Base-by-base conservation (phyloP, 805 yeast species). In the Sungouiozyma ichnusensis region DNA sequence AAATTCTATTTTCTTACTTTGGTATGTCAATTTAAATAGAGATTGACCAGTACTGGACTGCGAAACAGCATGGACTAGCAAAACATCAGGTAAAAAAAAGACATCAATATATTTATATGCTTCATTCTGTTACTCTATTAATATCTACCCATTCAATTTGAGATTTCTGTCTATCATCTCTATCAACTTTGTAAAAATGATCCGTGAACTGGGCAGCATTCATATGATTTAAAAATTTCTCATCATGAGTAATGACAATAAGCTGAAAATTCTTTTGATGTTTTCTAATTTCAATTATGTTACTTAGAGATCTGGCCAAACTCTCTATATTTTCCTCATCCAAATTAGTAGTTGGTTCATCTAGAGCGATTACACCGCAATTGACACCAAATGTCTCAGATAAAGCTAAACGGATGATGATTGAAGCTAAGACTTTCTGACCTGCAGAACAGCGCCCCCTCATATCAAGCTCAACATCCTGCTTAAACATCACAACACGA, bases 381-480 rank as follows among this genome's bases (percentile, higher is more conserved):
- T 84, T 85, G 1, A 79, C 72, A 6, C 98, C 97, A 67, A 92
- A 90, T 54, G 97, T 85, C 62, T 92, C 97, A 1, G 97, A 92
- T 38, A 92, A 67, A 0, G 97, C 96, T 43, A 92, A 65, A 42
- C 99, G 71, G 43, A 92, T 90, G 27, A 92, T 78, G 38, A 92
- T 88, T 33, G 94, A 81, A 0, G 97, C 96, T 37, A 92, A 64
- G 3, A 92, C 97, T 54, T 87, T 85, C 62, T 92, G 99, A 0
- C 99, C 99, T 0, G 98, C 97, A 1, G 96, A 85, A 60, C 99
- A 92, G 44, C 98, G 67, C 0, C 98, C 99, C 47, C 99, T 74
- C 99, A 92, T 92, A 57, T 92, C 99, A 38, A 92, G 66, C 60
- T 92, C 97, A 1, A 80, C 83, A 45, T 84, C 90, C 54, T 83